Conservation (phyloP, 257 asterid species). For the Paulownia fortunei region DNA sequence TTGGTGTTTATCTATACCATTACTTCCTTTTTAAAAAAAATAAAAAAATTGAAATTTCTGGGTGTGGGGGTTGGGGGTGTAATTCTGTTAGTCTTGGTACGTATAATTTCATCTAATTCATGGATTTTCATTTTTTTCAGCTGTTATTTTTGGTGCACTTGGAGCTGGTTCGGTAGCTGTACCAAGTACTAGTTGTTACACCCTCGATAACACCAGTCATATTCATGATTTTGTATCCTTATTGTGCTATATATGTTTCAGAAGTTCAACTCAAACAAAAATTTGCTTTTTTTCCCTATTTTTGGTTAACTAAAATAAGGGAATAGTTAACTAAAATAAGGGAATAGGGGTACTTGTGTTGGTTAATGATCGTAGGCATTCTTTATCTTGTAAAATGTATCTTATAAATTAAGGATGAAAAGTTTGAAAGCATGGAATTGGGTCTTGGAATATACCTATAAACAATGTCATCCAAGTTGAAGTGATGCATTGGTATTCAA, state of each 20-base stretch:
- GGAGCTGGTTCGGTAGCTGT: slow-evolving; percentile 75
- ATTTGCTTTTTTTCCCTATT: neutral
- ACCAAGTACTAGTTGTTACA: slow-evolving; percentile 81
- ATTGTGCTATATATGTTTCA: slow-evolving; percentile 10
- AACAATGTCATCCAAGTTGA: neutral
- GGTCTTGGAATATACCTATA: slow-evolving; percentile 1
- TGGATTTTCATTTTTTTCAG: slow-evolving; percentile 42
- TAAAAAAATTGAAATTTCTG: no score
- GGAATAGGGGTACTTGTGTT: neutral
- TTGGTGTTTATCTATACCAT: neutral
- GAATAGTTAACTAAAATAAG: neutral
- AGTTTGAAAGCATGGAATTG: neutral
- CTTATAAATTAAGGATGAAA: neutral
- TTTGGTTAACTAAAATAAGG: neutral
- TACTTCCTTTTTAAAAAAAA: no score
- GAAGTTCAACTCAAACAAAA: neutral
- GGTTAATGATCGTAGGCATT: slow-evolving; percentile 7
- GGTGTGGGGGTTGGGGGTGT: neutral
- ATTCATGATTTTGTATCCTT: slow-evolving; percentile 95
- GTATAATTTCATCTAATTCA: slow-evolving; percentile 1
- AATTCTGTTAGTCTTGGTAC: neutral
- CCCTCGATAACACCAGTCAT: slow-evolving; percentile 74
- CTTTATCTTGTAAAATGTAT: slow-evolving; percentile 8
- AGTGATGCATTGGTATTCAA: neutral
- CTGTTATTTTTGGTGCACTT: slow-evolving; percentile 50